phyloP scores from a whole-genome alignment of 495 filamentous ascomycete genomes.

The Hypoxylon subgilvum region DNA sequence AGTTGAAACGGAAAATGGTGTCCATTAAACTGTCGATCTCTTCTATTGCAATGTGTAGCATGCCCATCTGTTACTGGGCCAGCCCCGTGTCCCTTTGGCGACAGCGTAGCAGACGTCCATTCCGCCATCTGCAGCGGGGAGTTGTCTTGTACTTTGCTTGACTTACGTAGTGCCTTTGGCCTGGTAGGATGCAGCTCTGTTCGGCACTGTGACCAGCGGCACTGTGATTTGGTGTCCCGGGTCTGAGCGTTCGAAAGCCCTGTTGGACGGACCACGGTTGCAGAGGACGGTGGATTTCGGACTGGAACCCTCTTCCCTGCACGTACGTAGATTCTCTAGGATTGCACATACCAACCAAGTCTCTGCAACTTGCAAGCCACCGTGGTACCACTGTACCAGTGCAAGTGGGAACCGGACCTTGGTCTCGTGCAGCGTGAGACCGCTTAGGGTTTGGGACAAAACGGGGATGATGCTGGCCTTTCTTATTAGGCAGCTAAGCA shows the following conservation, averaged over 20 bases:
- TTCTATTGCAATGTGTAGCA: too few species aligned
- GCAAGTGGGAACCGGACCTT: conserved; percentile 26
- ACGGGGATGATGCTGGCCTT: conserved; percentile 29
- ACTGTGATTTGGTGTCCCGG: conserved; percentile 32
- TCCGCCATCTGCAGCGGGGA: conserved; percentile 15
- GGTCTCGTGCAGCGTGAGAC: conserved; percentile 41
- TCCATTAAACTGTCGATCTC: too few species aligned
- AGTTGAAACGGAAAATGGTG: background rate
- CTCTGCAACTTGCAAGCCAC: conserved; percentile 39
- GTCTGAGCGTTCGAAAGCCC: conserved; percentile 28
- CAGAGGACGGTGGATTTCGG: conserved; percentile 26
- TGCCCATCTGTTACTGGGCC: background rate
- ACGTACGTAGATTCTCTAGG: conserved; percentile 28
- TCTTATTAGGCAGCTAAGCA: conserved; percentile 37
- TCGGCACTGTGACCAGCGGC: conserved; percentile 26
- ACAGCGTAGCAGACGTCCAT: conserved; percentile 27
- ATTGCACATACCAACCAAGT: conserved; percentile 37
- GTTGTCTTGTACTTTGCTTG: conserved; percentile 1
- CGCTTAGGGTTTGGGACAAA: conserved; percentile 33
- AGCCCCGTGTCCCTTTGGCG: conserved; percentile 17
- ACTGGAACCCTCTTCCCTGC: conserved; percentile 28
- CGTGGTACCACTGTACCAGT: conserved; percentile 32
- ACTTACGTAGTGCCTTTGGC: conserved; percentile 9
- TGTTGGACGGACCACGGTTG: conserved; percentile 18
- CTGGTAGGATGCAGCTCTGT: conserved; percentile 29